phyloP scores from a whole-genome alignment of 208 protist genomes.

The Vickermania spadyakhi region DNA sequence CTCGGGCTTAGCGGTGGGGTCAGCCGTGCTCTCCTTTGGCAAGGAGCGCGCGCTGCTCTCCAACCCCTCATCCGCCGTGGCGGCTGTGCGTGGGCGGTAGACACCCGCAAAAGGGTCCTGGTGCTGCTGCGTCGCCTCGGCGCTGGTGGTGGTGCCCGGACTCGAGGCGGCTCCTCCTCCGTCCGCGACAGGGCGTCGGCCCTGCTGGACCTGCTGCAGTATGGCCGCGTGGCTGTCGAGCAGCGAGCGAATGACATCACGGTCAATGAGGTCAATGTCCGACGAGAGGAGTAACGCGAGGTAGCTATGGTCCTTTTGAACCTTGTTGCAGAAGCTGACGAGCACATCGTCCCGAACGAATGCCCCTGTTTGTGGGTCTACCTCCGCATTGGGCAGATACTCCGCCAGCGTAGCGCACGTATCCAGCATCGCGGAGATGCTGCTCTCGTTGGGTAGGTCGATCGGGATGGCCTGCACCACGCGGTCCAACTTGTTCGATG shows the following conservation, averaged over 20 bases:
- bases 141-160: not conserved
- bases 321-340: slow-evolving; percentile 30
- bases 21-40: no score
- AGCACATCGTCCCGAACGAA: slow-evolving; percentile 51
- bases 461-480: slow-evolving; percentile 59
- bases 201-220: slow-evolving; percentile 18
- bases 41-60: no score
- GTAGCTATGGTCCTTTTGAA: slow-evolving; percentile 43
- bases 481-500: not conserved
- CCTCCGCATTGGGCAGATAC: slow-evolving; percentile 55
- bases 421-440: slow-evolving; percentile 66
- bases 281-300: slow-evolving; percentile 53
- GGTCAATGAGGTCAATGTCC: slow-evolving; percentile 34
- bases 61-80: not conserved
- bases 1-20: no score
- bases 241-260: slow-evolving; percentile 43
- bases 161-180: not conserved
- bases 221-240: slow-evolving; percentile 45
- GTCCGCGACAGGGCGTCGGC: not conserved
- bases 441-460: slow-evolving; percentile 42
- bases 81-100: not conserved
- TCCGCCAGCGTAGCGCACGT: slow-evolving; percentile 65
- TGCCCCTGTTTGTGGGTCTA: slow-evolving; percentile 15
- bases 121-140: not conserved
- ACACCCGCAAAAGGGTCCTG: not conserved